Percentiles rank a stretch among this genome's conserved stretches.
phyloP scores from a whole-genome alignment of 73 alveolate species.

The Tetrahymena malaccensis region DNA sequence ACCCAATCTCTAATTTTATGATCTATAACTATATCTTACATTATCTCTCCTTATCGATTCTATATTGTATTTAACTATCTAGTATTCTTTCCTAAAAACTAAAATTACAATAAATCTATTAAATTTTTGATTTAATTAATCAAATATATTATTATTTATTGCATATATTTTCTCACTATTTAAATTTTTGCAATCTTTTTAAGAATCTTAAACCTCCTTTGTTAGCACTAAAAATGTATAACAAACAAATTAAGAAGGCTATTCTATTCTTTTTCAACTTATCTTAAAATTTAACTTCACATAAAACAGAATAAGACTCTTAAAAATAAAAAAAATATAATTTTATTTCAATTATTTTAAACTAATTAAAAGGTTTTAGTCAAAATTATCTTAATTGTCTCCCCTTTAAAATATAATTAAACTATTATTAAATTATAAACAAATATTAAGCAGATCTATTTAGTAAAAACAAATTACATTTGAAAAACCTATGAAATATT shows the following conservation, averaged over 20 bases:
- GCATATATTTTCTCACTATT: background rate
- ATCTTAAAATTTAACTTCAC: background rate
- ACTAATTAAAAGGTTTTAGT: too few species aligned
- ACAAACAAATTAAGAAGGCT: background rate
- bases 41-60: background rate
- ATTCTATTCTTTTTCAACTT: background rate
- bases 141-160: background rate
- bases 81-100: background rate
- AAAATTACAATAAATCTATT: background rate
- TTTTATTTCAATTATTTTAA: too few species aligned
- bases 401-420: too few species aligned
- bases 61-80: background rate
- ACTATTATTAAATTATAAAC: too few species aligned
- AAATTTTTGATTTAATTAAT: background rate
- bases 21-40: conserved; percentile 27
- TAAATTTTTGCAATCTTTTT: background rate
- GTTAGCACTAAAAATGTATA: background rate
- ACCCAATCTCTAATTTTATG: conserved; percentile 43
- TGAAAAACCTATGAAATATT: too few species aligned
- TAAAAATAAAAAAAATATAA: too few species aligned
- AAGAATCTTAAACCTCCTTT: background rate
- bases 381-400: too few species aligned
- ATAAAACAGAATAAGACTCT: too few species aligned
- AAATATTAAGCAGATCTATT: too few species aligned
- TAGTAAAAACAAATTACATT: too few species aligned